Base-by-base conservation (phyloP, 108 stramenopile species). In the Chaetoceros tenuissimus region DNA sequence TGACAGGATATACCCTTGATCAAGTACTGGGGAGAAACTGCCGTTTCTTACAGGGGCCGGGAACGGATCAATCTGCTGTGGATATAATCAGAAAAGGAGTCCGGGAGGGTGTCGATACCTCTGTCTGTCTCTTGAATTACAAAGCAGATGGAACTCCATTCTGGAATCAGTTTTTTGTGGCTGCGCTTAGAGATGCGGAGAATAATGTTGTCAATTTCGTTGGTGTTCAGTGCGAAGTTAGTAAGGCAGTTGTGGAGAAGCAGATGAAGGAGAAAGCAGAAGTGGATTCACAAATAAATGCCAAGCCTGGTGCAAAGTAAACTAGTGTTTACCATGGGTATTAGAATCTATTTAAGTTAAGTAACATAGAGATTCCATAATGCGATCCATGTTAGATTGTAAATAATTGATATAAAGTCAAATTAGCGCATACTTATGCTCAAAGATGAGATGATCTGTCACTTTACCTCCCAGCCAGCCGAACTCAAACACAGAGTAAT, bases 131-230 rank as follows among this genome's bases (percentile, higher is more conserved):
- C 20, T 65, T 96, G 55, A 94, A 96, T 66, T 96, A 94, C 83
- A 88, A 86, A 59, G 89, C 89, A 2, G 96, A 96, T 66, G 96
- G 96, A 20, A 89, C 93, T 2, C 93, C 96, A 25, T 97, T 97
- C 66, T 97, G 94, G 94, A 98, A 98, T 77, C 94, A 96, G 62
- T 91, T 98, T 74, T 96, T 96, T 69, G 87, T 96, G 18, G 95
- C 95, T 1, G 89, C 94, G n/a, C 64, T 98, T 24, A 60, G 94
- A 50, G 94, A 96, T 72, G 89, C 87, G 28, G 90, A 90, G 55
- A 89, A 91, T 53, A 90, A 94, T 61, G 88, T 98, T 20, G 92
- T 96, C 29, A 96, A 96, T 62, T 96, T 93, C 68, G 94, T 98
- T 7, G 95, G 97, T 28, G 95, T 98, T 3, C 97, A 98, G 72